phyloP scores from a whole-genome alignment of 768 basidiomycete species.

The Holtermanniella nyarrowii region DNA sequence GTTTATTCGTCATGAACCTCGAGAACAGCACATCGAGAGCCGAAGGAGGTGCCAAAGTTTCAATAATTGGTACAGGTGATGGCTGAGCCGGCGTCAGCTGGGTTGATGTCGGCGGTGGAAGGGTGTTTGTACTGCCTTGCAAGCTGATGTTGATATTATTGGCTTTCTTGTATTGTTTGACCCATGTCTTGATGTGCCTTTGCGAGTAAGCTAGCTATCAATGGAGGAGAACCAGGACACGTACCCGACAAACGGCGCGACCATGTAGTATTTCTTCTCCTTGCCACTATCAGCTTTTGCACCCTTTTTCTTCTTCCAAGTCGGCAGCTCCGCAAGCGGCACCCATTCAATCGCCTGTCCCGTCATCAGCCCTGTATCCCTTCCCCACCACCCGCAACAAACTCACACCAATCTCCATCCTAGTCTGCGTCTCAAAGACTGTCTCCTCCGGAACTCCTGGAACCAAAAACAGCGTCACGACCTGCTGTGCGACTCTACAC shows the following conservation, averaged over 20 bases:
- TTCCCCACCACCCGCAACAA: neutral
- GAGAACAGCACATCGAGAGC: slow-evolving; percentile 28
- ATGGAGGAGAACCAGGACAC: slow-evolving; percentile 8
- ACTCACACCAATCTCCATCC: slow-evolving; percentile 93
- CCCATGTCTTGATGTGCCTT: slow-evolving; percentile 31
- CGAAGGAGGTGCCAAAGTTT: slow-evolving; percentile 1
- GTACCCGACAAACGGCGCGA: slow-evolving; percentile 74
- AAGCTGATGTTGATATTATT: neutral
- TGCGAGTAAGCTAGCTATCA: neutral
- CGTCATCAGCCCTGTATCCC: neutral
- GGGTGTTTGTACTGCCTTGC: neutral
- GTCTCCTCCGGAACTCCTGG: slow-evolving; percentile 78
- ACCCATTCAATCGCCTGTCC: slow-evolving; percentile 94
- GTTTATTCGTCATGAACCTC: slow-evolving; percentile 23
- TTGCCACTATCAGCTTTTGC: slow-evolving; percentile 32
- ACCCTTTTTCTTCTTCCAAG: slow-evolving; percentile 64
- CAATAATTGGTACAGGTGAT: slow-evolving; percentile 27
- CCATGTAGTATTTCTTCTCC: slow-evolving; percentile 78
- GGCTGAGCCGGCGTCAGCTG: slow-evolving; percentile 5
- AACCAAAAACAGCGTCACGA: slow-evolving; percentile 81
- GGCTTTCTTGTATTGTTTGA: slow-evolving; percentile 17
- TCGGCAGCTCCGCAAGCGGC: slow-evolving; percentile 73
- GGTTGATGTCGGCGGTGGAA: neutral
- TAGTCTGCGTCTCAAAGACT: slow-evolving; percentile 80
- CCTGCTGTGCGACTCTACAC: slow-evolving; percentile 79